Evolutionary conservation across 371 early-diverging fungal genomes (phyloP), one percentile per base, ranked within the genome.

Genomic region (Nematocida sp.): DNA sequence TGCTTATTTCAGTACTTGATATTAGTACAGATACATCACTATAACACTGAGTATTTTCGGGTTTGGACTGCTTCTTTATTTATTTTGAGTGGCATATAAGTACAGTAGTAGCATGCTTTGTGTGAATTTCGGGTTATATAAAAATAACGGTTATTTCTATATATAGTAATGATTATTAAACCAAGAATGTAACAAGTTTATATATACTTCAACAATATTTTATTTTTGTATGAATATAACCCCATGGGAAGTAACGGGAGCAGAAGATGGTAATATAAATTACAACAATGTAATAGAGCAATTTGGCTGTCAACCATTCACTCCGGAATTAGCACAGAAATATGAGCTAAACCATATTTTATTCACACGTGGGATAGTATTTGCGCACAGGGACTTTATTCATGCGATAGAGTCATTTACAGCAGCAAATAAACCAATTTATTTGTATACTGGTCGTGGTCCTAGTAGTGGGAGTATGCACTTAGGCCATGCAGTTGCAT

Each of bases 371-470:
- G 94, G 94, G 39, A 89, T 95, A 50, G 95, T 96, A 86, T 97
- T 97, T 88, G 96, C 96, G 66, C 99, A 99, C 89, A 88, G 95
- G 92, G 99, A 98, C 80, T 89, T 98, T 83, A 89, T 84, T 57
- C 85, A 87, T 64, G 93, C 96, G 72, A 88, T 98, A 58, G 94
- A 96, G 86, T 89, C 92, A 52, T 90, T 89, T 86, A 94, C 94
- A 88, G 90, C 93, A 83, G 69, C 62, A 23, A 13, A 18, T 0
- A 93, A 95, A 88, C 94, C 95, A 11, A 96, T 97, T 89, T 99
- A 91, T 87, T 88, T 99, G 67, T 99, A 99, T 89, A 99, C 98
- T 23, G 99, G 99, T n/a, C 93, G 99, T 84, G 99, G 99, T 15
- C 99, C 99, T 33, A 92, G 93, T 66, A 91, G 92, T 76, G 92